Percentiles rank a stretch among this genome's conserved stretches.
phyloP scores from a whole-genome alignment of 2,329 filamentous ascomycete genomes.

The Pyrenochaeta sp. region DNA sequence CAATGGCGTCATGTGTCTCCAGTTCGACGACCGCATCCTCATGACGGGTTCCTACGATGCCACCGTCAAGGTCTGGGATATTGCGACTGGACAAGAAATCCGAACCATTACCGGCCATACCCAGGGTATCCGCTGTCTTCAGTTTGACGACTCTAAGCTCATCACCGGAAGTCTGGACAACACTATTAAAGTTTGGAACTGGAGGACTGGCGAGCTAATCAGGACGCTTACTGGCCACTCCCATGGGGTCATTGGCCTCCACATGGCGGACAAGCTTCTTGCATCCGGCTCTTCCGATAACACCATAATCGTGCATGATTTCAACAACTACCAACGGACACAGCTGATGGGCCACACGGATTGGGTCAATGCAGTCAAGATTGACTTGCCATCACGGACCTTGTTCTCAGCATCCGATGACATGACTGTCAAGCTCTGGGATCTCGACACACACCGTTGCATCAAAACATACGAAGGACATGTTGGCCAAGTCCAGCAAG shows the following conservation, averaged over 20 bases:
- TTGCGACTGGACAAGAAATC: slow-evolving; percentile 84
- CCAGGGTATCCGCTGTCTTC: slow-evolving; percentile 83
- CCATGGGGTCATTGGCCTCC: slow-evolving; percentile 83
- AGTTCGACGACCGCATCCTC: slow-evolving; percentile 87
- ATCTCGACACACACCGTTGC: slow-evolving; percentile 82
- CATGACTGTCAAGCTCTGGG: slow-evolving; percentile 90
- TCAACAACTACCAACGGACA: slow-evolving; percentile 81
- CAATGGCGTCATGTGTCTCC: slow-evolving; percentile 83
- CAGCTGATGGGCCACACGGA: slow-evolving; percentile 83
- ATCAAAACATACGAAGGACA: slow-evolving; percentile 85
- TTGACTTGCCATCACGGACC: slow-evolving; percentile 83
- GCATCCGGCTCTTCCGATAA: slow-evolving; percentile 90
- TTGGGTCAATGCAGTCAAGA: slow-evolving; percentile 95
- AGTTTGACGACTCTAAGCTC: slow-evolving; percentile 91
- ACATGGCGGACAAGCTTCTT: slow-evolving; percentile 85
- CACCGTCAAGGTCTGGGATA: slow-evolving; percentile 96
- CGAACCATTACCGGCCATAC: slow-evolving; percentile 86
- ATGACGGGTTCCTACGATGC: slow-evolving; percentile 95
- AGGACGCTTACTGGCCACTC: slow-evolving; percentile 81
- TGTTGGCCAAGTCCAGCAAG: slow-evolving; percentile 93
- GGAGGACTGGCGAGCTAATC: slow-evolving; percentile 87
- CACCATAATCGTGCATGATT: slow-evolving; percentile 93
- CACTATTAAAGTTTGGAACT: slow-evolving; percentile 95
- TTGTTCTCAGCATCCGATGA: slow-evolving; percentile 95
- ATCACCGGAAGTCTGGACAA: slow-evolving; percentile 90